Conservation (phyloP, 176 grass and related monocot species). For the Aegilops sharonensis region DNA sequence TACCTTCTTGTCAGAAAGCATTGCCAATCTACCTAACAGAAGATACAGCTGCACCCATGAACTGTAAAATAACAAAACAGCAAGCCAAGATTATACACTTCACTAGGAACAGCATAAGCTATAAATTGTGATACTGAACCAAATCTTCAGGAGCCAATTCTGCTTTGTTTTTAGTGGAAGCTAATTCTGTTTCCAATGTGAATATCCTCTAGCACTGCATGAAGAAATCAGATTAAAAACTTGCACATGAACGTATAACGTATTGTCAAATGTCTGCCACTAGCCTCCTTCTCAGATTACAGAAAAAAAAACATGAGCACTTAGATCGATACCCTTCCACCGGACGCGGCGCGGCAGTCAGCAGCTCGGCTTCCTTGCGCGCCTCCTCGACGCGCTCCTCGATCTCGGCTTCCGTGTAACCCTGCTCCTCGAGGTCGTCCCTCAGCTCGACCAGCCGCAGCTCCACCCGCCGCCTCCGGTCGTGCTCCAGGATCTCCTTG, state of each 20-base stretch:
- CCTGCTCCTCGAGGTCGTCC: conserved; percentile 80
- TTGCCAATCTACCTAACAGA: neutral
- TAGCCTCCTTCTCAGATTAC: neutral
- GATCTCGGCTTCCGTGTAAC: conserved; percentile 82
- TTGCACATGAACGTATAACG: neutral
- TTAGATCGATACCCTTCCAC: conserved; percentile 48
- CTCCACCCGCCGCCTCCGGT: conserved; percentile 85
- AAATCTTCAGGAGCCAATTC: neutral
- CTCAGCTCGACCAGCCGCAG: conserved; percentile 62
- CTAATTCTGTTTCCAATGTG: neutral
- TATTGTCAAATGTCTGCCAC: neutral
- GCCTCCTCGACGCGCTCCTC: conserved; percentile 57
- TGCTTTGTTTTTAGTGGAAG: no score
- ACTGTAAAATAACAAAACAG: neutral
- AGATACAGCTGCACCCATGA: neutral
- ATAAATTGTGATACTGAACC: neutral
- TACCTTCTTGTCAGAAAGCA: neutral
- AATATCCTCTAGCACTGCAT: neutral
- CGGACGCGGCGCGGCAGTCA: neutral
- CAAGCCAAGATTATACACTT: neutral
- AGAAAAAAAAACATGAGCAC: neutral
- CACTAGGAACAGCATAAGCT: neutral
- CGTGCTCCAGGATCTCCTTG: conserved; percentile 92
- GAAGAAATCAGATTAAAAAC: neutral
- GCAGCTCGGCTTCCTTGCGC: conserved; percentile 44